phyloP scores from a whole-genome alignment of 176 grass and related monocot genomes.

The Sorghum bicolor region Sorghum_bicolor_NCBIv3 NC_012870.2:17604501-17605000 shows the following conservation, averaged over 20 bases:
- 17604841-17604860: slow-evolving; percentile 13
- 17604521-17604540: not conserved
- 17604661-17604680: not conserved
- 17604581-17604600: not conserved
- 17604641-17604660: not conserved
- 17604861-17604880: slow-evolving; percentile 4
- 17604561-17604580: not conserved
- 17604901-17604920: not conserved
- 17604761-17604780: not conserved
- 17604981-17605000: no score
- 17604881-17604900: not conserved
- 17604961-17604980: no score
- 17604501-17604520: not conserved
- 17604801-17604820: not conserved
- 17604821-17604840: not conserved
- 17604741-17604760: not conserved
- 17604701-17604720: not conserved
- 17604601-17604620: not conserved
- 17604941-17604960: no score
- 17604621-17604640: not conserved
- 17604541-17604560: not conserved
- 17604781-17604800: not conserved
- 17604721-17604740: not conserved
- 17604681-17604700: not conserved
- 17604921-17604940: no score